Base-by-base conservation (phyloP, 75 land plant genomes). In the Picea glauca region DNA sequence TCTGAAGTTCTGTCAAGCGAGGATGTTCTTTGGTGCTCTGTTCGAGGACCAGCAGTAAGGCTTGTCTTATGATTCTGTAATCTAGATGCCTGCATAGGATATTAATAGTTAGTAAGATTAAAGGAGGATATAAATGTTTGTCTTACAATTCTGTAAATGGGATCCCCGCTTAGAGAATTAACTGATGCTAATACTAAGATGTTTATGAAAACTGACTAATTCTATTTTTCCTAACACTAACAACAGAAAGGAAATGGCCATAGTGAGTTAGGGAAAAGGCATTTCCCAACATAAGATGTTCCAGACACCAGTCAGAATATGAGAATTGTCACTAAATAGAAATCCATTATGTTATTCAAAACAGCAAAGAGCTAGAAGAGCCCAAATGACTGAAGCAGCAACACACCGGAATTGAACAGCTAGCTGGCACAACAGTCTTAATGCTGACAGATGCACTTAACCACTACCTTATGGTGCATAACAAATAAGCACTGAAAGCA, bases 1-100 rank as follows among this genome's bases (percentile, higher is more conserved):
- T 92, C 94, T 91, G 85, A 90, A 46, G 86, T 80, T 79, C 85
- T 77, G 60, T 90, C 96, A 83, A 92, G 84, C 56, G 96, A 94
- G 40, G 94, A 87, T 72, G 94, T 84, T 58, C 96, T 82, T 58
- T 88, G 83, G 5, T 90, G 88, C 78, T 91, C 88, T 46, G 91
- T 79, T 32, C n/a, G 59, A 74, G 91, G 78, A 35, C 88, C 91
- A 78, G 68, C 23, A 58, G 21, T 81, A 59, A 54, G 46, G 73
- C 76, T 86, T 60, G 84, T 61, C 80, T 84, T 89, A 1, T 66
- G 58, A 38, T 79, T 91, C 20, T 83, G 88, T 65, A 78, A 62
- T 76, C 85, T 91, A 54, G 89, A 70, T 70, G 70, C 84, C 93
- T 91, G 84, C 85, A 81, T 62, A 13, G 13, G 80, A 18, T n/a